These are phyloP conservation scores for Teratosphaeria viscida DNA, from an alignment of 2,329 filamentous ascomycete species.

Conservation along the genomic window DNA sequence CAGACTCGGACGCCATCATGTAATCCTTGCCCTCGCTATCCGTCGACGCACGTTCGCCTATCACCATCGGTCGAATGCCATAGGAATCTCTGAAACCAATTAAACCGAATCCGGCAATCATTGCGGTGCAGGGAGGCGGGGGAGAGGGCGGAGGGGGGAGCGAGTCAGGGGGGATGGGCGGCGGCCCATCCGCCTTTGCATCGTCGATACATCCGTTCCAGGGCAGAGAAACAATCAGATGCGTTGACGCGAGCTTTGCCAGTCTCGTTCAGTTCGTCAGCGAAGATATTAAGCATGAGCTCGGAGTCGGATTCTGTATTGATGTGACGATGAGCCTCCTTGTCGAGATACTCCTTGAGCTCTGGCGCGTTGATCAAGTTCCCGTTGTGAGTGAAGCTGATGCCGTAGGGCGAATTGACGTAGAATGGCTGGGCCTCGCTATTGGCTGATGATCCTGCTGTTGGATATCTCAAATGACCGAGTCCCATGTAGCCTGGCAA, in stretches of 20 bases:
- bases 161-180: too few relatives aligned
- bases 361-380: conserved; percentile 74
- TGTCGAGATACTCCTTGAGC: conserved; percentile 60
- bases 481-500: conserved; percentile 81
- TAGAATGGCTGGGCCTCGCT: conserved; percentile 90
- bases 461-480: conserved; percentile 80
- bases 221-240: conserved; percentile 63
- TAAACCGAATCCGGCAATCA: conserved; percentile 72
- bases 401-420: conserved; percentile 74
- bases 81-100: conserved; percentile 70
- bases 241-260: conserved; percentile 71
- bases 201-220: conserved; percentile 60
- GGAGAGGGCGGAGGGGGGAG: too few relatives aligned
- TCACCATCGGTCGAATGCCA: conserved; percentile 71
- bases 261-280: conserved; percentile 67
- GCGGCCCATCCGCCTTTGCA: conserved; percentile 71
- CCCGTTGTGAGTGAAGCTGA: conserved; percentile 74
- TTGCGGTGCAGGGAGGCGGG: conserved; percentile 67
- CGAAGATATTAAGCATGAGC: conserved; percentile 80
- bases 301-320: conserved; percentile 87
- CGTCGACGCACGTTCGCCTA: conserved; percentile 55
- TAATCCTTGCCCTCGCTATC: conserved; percentile 54
- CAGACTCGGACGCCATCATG: conserved; percentile 83
- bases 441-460: conserved; percentile 71
- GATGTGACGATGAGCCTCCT: conserved; percentile 72